Percentiles rank a stretch among this genome's conserved stretches.
Evolutionary conservation across 371 early-diverging fungal genomes (phyloP).

Genomic region (Apophysomyces elegans): DNA sequence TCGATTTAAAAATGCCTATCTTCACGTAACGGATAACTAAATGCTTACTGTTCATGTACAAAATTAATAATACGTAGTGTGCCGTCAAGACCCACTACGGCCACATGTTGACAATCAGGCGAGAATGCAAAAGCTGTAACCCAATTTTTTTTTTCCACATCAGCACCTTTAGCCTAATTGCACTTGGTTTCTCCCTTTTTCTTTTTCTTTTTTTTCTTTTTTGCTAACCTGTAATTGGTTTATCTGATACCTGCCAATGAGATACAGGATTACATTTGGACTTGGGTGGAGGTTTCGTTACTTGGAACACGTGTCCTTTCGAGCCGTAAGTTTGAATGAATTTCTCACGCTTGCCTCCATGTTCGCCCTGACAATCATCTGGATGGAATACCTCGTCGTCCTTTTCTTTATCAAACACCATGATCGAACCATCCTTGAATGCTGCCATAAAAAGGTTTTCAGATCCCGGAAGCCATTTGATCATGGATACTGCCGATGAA

Average conservation of each 20-base stretch:
- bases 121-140: slow-evolving; percentile 79
- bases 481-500: slow-evolving; percentile 71
- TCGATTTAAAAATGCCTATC: background rate
- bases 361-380: slow-evolving; percentile 21
- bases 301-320: slow-evolving; percentile 16
- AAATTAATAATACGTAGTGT: slow-evolving; percentile 78
- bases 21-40: background rate
- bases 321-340: background rate
- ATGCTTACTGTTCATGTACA: slow-evolving; percentile 57
- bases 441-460: slow-evolving; percentile 86
- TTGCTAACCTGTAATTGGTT: slow-evolving; percentile 68
- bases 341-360: background rate
- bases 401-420: slow-evolving; percentile 88
- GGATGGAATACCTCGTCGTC: slow-evolving; percentile 70
- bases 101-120: slow-evolving; percentile 84
- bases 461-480: slow-evolving; percentile 91
- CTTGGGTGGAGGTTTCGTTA: slow-evolving; percentile 23
- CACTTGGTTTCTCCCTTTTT: background rate
- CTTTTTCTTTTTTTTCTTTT: no score
- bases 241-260: slow-evolving; percentile 72
- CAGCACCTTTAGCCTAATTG: no score
- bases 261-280: slow-evolving; percentile 76
- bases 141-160: background rate
- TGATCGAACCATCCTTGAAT: slow-evolving; percentile 76
- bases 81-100: slow-evolving; percentile 81